A percentile compares a stretch with the other conserved stretches of the same genome.
Evolutionary conservation across 257 asterid species (phyloP).

Genomic region (Salvia miltiorrhiza): DNA sequence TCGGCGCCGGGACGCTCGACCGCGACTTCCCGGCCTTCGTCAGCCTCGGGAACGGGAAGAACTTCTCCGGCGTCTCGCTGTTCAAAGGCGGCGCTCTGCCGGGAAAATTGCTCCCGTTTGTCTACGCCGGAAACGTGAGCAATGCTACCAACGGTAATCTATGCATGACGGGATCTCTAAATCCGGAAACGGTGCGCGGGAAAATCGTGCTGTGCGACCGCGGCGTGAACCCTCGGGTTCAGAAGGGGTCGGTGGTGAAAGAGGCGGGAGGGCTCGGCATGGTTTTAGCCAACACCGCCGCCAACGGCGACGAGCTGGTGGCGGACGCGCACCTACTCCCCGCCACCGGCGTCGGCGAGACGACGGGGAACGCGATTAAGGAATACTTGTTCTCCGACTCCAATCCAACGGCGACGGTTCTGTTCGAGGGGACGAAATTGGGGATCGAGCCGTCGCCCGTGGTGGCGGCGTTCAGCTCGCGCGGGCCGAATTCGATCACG

Average conservation of each 20-base stretch:
- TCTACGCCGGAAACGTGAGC: constrained; percentile 77
- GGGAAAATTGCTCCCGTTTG: constrained; percentile 52
- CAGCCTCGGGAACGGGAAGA: constrained; percentile 74
- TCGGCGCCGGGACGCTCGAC: constrained; percentile 88
- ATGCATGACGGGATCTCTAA: constrained; percentile 62
- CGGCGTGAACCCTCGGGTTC: constrained; percentile 56
- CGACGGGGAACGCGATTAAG: constrained; percentile 40
- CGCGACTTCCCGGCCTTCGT: constrained; percentile 87
- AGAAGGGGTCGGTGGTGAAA: constrained; percentile 64
- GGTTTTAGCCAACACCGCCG: constrained; percentile 60
- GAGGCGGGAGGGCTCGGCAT: constrained; percentile 67
- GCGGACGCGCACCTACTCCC: constrained; percentile 77
- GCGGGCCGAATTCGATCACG: constrained; percentile 67
- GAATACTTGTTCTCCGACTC: constrained; percentile 36
- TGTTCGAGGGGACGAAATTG: constrained; percentile 55
- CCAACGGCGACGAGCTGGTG: constrained; percentile 72
- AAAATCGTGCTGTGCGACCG: constrained; percentile 73
- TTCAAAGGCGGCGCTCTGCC: constrained; percentile 30
- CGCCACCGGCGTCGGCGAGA: constrained; percentile 56
- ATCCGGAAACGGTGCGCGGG: constrained; percentile 56
- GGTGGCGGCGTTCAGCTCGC: constrained; percentile 73
- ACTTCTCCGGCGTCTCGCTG: constrained; percentile 66
- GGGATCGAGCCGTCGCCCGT: constrained; percentile 71
- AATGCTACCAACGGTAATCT: constrained; percentile 61
- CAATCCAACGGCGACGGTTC: constrained; percentile 50